phyloP scores from a whole-genome alignment of 768 basidiomycete species.

The Tylopilus subfusipes region DNA sequence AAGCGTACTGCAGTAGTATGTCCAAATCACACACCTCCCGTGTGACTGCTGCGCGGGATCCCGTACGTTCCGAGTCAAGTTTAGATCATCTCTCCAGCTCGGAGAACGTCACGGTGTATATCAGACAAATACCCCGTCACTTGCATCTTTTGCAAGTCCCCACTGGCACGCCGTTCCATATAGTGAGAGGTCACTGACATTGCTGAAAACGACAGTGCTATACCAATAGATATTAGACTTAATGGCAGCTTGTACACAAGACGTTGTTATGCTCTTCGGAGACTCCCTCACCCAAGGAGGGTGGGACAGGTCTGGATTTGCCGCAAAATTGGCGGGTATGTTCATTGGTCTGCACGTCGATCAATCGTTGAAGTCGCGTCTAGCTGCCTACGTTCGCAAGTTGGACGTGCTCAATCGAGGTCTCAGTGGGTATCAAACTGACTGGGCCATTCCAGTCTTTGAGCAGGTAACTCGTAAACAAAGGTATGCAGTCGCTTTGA shows the following conservation, averaged over 20 bases:
- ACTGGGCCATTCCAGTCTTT: constrained; percentile 80
- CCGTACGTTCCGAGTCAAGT: background rate
- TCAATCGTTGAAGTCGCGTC: background rate
- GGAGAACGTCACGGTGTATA: too few species aligned
- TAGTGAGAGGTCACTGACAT: background rate
- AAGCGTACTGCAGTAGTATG: too few species aligned
- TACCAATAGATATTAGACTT: background rate
- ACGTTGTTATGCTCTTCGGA: constrained; percentile 72
- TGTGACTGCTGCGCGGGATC: too few species aligned
- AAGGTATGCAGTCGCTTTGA: background rate
- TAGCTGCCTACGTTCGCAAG: constrained; percentile 76
- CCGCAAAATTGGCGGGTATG: constrained; percentile 54
- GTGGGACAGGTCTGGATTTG: constrained; percentile 62
- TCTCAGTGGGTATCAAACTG: constrained; percentile 79
- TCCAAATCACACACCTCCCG: too few species aligned
- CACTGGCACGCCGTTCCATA: background rate
- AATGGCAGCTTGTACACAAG: constrained; percentile 56
- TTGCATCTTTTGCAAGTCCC: background rate
- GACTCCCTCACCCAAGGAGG: constrained; percentile 77
- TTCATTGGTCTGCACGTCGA: background rate
- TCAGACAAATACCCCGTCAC: too few species aligned
- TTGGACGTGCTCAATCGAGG: constrained; percentile 88
- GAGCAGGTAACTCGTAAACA: constrained; percentile 49
- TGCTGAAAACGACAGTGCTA: background rate
- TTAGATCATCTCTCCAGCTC: constrained; percentile 6